phyloP scores from a whole-genome alignment of 768 basidiomycete genomes.

The Hericium erinaceus region DNA sequence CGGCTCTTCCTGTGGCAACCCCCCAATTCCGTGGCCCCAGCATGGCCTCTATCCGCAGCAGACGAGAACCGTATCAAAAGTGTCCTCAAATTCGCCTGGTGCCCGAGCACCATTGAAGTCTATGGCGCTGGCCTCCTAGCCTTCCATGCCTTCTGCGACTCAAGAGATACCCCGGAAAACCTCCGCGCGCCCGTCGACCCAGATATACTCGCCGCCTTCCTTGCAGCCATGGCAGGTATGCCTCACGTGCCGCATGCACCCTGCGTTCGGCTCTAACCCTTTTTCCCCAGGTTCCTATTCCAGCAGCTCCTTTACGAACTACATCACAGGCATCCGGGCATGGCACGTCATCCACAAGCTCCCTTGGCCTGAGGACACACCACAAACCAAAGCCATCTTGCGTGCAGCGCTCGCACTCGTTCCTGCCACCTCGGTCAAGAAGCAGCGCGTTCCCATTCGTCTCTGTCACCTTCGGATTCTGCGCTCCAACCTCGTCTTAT shows the following conservation, averaged over 20 bases:
- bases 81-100: conserved; percentile 22
- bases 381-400: conserved; percentile 21
- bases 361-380: conserved; percentile 20
- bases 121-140: conserved; percentile 30
- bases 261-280: no score
- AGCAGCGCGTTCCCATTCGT: conserved; percentile 17
- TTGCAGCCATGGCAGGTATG: conserved; percentile 10
- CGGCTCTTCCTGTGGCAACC: conserved; percentile 7
- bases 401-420: conserved; percentile 22
- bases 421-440: conserved; percentile 18
- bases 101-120: conserved; percentile 20
- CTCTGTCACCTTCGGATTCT: conserved; percentile 25
- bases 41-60: not conserved
- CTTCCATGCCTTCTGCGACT: conserved; percentile 33
- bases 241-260: no score
- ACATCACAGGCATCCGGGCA: conserved; percentile 28
- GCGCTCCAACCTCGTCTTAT: conserved; percentile 17
- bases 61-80: conserved; percentile 19
- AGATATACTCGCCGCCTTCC: conserved; percentile 17
- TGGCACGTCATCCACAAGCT: conserved; percentile 39
- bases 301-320: conserved; percentile 26
- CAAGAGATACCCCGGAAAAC: conserved; percentile 21
- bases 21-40: not conserved
- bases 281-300: conserved; percentile 29
- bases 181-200: conserved; percentile 20